phyloP scores from a whole-genome alignment of 2,329 filamentous ascomycete species.

The Fonsecaea pedrosoi region DNA sequence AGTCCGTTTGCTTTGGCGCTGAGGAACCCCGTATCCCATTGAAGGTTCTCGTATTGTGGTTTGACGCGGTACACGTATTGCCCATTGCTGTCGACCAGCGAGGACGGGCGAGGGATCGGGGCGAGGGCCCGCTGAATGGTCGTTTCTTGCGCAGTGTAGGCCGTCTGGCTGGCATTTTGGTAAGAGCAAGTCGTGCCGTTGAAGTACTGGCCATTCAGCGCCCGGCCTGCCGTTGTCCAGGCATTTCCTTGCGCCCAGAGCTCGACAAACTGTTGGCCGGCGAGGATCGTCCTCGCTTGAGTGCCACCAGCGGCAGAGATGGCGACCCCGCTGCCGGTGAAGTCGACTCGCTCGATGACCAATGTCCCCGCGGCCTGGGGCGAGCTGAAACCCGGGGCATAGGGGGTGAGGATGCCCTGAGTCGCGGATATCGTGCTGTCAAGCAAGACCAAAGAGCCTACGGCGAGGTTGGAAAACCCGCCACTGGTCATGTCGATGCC shows the following conservation, averaged over 20 bases:
- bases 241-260: constrained; percentile 76
- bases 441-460: constrained; percentile 64
- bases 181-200: constrained; percentile 38
- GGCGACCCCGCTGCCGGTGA: constrained; percentile 58
- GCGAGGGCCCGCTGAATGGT: constrained; percentile 63
- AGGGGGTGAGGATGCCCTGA: constrained; percentile 59
- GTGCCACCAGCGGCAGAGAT: constrained; percentile 50
- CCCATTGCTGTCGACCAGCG: constrained; percentile 57
- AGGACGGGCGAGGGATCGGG: constrained; percentile 52
- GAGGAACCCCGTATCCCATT: constrained; percentile 48
- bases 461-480: constrained; percentile 51
- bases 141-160: constrained; percentile 41
- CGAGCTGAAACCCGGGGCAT: constrained; percentile 48
- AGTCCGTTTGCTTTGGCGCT: constrained; percentile 54
- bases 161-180: constrained; percentile 35
- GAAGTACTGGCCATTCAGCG: constrained; percentile 35
- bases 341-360: constrained; percentile 62
- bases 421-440: constrained; percentile 62
- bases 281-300: constrained; percentile 46
- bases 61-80: constrained; percentile 61
- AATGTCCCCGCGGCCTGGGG: constrained; percentile 57
- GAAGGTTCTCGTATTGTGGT: constrained; percentile 58
- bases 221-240: constrained; percentile 54
- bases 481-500: constrained; percentile 59
- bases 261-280: constrained; percentile 60